Evolutionary conservation across 257 asterid species (phyloP).

Genomic region (Solanum tarijense): DNA sequence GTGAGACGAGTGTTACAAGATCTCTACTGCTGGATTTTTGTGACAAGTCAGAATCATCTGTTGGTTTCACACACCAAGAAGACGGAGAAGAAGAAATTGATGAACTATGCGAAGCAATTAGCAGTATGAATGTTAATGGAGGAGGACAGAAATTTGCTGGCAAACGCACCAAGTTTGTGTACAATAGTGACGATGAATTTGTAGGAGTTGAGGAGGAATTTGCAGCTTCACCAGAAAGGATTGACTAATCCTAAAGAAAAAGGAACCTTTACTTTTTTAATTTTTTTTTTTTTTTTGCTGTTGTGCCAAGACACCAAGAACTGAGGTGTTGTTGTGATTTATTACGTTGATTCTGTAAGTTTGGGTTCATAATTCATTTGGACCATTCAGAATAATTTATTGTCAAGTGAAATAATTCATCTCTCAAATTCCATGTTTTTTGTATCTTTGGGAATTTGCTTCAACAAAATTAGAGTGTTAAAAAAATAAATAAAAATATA

Average conservation of each 20-base stretch:
- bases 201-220: constrained; percentile 34
- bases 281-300: not conserved
- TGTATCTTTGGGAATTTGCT: not conserved
- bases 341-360: not conserved
- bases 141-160: constrained; percentile 15
- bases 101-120: constrained; percentile 66
- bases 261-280: constrained; percentile 1
- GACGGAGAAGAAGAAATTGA: constrained; percentile 5
- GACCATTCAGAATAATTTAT: not conserved
- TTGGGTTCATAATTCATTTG: not conserved
- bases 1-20: constrained; percentile 49
- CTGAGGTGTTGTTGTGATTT: not conserved
- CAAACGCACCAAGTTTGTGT: constrained; percentile 18
- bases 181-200: constrained; percentile 65
- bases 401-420: not conserved
- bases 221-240: constrained; percentile 1
- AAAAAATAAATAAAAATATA: no score
- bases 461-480: not conserved
- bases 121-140: constrained; percentile 35
- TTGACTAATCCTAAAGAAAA: constrained; percentile 26
- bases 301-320: not conserved
- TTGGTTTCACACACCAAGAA: not conserved
- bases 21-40: constrained; percentile 67
- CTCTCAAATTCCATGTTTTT: not conserved
- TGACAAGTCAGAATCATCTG: constrained; percentile 32